Conservation (phyloP, 1,284 basidiomycete species). For the Irpex sp. region DNA sequence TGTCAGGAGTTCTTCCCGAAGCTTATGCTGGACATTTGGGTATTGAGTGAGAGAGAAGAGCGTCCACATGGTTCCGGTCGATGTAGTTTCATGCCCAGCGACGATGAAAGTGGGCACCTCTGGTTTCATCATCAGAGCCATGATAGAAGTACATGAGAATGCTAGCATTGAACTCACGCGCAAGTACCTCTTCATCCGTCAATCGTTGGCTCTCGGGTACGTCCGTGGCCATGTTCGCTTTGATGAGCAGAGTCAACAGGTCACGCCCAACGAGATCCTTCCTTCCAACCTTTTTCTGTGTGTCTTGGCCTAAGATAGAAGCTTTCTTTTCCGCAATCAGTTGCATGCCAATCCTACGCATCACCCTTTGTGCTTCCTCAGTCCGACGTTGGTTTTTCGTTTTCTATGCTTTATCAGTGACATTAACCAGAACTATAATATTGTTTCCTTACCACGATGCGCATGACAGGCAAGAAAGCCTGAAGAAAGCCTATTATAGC, state of each 20-base stretch:
- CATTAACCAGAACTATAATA: neutral
- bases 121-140: conserved; percentile 16
- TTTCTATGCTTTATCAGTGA: conserved; percentile 20
- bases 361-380: conserved; percentile 23
- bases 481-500: conserved; percentile 32
- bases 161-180: conserved; percentile 37
- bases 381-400: conserved; percentile 22
- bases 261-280: conserved; percentile 22
- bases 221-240: conserved; percentile 46
- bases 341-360: conserved; percentile 33
- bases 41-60: conserved; percentile 59
- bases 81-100: conserved; percentile 75
- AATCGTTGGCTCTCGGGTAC: conserved; percentile 40
- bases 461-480: conserved; percentile 36
- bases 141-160: neutral
- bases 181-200: conserved; percentile 53
- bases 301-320: conserved; percentile 18
- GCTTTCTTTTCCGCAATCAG: conserved; percentile 40
- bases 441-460: conserved; percentile 34
- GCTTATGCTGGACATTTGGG: conserved; percentile 55
- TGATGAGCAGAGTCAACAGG: conserved; percentile 34
- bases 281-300: conserved; percentile 22
- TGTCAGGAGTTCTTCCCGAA: conserved; percentile 63
- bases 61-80: conserved; percentile 47
- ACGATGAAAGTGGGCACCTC: conserved; percentile 61